Evolutionary conservation across 2,329 filamentous ascomycete genomes (phyloP).

Genomic region (Claviceps maximensis): DNA sequence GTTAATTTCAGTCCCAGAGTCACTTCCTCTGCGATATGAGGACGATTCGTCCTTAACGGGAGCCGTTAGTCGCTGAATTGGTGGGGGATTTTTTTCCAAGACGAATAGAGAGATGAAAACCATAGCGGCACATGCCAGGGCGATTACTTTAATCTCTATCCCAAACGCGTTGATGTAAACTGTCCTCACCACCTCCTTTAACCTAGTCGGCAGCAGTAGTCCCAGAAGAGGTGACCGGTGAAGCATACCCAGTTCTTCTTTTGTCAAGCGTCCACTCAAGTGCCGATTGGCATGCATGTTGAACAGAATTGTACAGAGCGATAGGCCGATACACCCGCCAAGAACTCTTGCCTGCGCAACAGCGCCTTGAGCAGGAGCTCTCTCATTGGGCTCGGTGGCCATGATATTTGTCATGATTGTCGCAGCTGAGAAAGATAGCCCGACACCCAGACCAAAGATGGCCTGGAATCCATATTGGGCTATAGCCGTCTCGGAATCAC

Average conservation of each 20-base stretch:
- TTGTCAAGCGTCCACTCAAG: slow-evolving; percentile 23
- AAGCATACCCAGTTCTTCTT: slow-evolving; percentile 26
- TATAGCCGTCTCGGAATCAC: slow-evolving; percentile 18
- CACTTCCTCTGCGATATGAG: slow-evolving; percentile 20
- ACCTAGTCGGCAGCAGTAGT: slow-evolving; percentile 19
- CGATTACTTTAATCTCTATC: slow-evolving; percentile 33
- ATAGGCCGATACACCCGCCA: slow-evolving; percentile 45
- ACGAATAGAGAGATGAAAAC: slow-evolving; percentile 30
- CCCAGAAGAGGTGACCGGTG: slow-evolving; percentile 30
- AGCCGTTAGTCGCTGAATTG: slow-evolving; percentile 19
- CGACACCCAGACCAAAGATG: slow-evolving; percentile 45
- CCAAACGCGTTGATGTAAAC: slow-evolving; percentile 34
- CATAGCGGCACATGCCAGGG: slow-evolving; percentile 29
- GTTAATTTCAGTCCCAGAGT: slow-evolving; percentile 25
- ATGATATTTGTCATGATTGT: slow-evolving; percentile 46
- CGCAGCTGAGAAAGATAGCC: slow-evolving; percentile 41
- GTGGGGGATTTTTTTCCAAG: slow-evolving; percentile 27
- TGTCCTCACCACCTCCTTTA: slow-evolving; percentile 22
- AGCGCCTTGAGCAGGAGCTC: slow-evolving; percentile 46
- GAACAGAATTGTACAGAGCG: slow-evolving; percentile 45
- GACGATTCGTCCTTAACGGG: slow-evolving; percentile 16
- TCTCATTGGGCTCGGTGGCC: slow-evolving; percentile 30
- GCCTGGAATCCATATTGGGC: slow-evolving; percentile 41
- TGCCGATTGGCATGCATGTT: slow-evolving; percentile 29
- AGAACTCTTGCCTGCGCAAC: slow-evolving; percentile 47